Evolutionary conservation across 225 moss, liverwort and hornwort genomes (phyloP), one percentile per base, ranked within the genome.

Genomic region (Anthoceros angustus): DNA sequence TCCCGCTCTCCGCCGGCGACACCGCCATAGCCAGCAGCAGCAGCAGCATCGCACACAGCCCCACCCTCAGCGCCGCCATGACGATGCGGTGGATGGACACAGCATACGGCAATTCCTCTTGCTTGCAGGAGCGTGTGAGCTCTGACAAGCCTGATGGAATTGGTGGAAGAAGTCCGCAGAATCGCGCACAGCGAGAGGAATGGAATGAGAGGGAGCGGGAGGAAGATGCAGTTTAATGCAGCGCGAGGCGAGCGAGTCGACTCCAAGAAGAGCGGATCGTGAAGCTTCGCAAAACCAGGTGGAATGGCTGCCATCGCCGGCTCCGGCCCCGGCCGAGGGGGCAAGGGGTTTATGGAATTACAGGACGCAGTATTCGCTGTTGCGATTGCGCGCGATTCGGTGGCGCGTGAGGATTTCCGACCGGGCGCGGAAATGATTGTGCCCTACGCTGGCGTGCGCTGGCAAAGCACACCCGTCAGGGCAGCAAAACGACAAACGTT

Each of bases 331-430:
- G 49, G 20, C 49, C 20, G 6, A 5, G 2, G 12, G 45, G 55
- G 55, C 18, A 23, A 55, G n/a, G 18, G 55, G 55, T 18, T 23
- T 55, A 32, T 4, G 55, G 55, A 18, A 55, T 55, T 55, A 18
- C 18, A 46, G 55, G 55, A 23, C 55, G 55, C 55, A 55, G 55
- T 55, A 55, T 55, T 18, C 55, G 55, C 14, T 55, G 55, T 55
- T 55, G 55, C 55, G 55, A 55, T 55, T 20, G n/a, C 18, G 6
- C 10, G n/a, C n/a, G 55, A 55, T 55, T 55, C n/a, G 55, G 55
- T 55, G 23, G 32, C 55, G 14, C 55, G 55, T 55, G 55, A 18
- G 0, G n/a, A 23, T 18, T 55, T 55, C 18, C 55, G 55, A 55
- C 23, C 14, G 18, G 49, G 10, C 10, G 55, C 18, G 3, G 23